phyloP scores from a whole-genome alignment of 495 filamentous ascomycete species.

The Aspergillus baeticus region DNA sequence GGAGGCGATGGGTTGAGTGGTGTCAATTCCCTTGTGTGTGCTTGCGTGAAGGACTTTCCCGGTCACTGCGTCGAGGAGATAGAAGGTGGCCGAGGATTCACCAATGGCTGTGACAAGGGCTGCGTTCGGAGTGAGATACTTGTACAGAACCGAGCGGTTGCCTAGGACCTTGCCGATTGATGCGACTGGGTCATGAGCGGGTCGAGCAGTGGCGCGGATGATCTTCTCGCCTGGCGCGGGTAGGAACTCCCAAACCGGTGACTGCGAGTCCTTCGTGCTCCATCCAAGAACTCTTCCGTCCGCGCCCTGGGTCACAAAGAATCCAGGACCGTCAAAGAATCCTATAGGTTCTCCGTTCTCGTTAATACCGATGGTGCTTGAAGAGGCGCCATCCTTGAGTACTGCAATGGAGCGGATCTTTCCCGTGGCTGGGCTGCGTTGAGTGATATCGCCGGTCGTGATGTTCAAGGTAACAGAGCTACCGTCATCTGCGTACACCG shows the following conservation, averaged over 20 bases:
- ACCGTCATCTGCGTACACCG: slow-evolving; percentile 56
- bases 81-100: slow-evolving; percentile 62
- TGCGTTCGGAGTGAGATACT: slow-evolving; percentile 90
- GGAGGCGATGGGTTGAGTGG: slow-evolving; percentile 69
- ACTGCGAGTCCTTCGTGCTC: slow-evolving; percentile 42
- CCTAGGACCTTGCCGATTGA: slow-evolving; percentile 93
- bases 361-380: slow-evolving; percentile 26
- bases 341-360: slow-evolving; percentile 36
- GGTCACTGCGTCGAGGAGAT: slow-evolving; percentile 84
- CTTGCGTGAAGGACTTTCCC: slow-evolving; percentile 72
- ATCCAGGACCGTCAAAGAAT: slow-evolving; percentile 26
- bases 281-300: slow-evolving; percentile 63
- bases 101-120: slow-evolving; percentile 72
- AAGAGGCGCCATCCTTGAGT: slow-evolving; percentile 23
- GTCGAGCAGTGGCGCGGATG: slow-evolving; percentile 61
- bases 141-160: slow-evolving; percentile 90
- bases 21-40: slow-evolving; percentile 72
- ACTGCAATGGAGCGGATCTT: slow-evolving; percentile 36
- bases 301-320: slow-evolving; percentile 60
- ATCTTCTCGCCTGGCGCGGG: slow-evolving; percentile 67
- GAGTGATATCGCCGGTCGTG: slow-evolving; percentile 55
- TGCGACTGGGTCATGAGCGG: slow-evolving; percentile 81
- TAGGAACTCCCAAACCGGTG: slow-evolving; percentile 71
- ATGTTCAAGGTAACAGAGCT: slow-evolving; percentile 56
- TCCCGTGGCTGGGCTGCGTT: slow-evolving; percentile 29